Base-by-base conservation (phyloP, 371 early-diverging fungal species). In the Circinella minor region DNA sequence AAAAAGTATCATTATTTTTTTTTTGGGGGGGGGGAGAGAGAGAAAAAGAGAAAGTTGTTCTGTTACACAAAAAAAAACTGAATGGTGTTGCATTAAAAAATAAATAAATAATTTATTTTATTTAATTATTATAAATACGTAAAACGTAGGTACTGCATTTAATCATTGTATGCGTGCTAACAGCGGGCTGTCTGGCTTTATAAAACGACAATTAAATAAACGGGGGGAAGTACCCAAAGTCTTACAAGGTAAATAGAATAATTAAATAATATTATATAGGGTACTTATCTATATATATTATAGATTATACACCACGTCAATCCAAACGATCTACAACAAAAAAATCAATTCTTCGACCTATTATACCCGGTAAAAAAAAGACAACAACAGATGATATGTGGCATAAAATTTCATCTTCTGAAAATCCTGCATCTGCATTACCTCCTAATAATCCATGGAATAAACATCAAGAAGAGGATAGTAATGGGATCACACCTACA, bases 91-190 rank as follows among this genome's bases (percentile, higher is more conserved):
- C 43, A 43, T 43, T 43, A 6, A 43, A 43, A 9, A 6, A 27
- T n/a, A 51, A 8, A 51, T 15, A 51, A 14, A 51, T 27, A 55
- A 55, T 55, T 15, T 55, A 55, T 15, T 55, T 1, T 62, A 3
- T 62, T 62, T 9, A 43, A n/a, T n/a, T 13, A 54, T 18, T 18
- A 8, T 54, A 27, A n/a, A n/a, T n/a, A n/a, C n/a, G n/a, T n/a
- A n/a, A n/a, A n/a, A n/a, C n/a, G n/a, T 67, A 83, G 78, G 66
- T n/a, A 48, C 67, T 36, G 85, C 85, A 11, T 85, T 79, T 57
- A 38, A 71, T 5, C 80, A 85, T 66, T 85, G 85, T 61, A 74
- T 79, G 17, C 57, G 73, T 39, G 77, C 82, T 18, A 68, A 82
- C 59, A 85, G 82, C 65, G 82, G 85, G 15, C 60, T 85, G 57